Conservation (phyloP, 2,329 filamentous ascomycete genomes). For the Fusarium buxicola region DNA sequence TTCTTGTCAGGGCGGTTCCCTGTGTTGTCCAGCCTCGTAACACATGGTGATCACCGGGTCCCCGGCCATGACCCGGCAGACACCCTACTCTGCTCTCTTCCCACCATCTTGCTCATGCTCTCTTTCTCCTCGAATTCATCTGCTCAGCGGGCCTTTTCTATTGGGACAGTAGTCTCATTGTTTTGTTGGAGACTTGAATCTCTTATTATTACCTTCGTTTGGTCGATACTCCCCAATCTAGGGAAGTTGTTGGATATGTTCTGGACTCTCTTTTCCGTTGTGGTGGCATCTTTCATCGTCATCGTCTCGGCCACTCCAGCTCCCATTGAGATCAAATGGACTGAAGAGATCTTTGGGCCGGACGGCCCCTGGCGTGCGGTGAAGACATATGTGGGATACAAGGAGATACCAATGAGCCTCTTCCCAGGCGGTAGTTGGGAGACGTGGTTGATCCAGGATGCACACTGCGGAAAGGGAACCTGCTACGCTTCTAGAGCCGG, state of each 20-base stretch:
- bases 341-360: constrained; percentile 7
- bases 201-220: background rate
- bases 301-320: background rate
- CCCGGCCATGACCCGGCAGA: too few relatives aligned
- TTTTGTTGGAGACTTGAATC: too few relatives aligned
- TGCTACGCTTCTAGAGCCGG: constrained; percentile 16
- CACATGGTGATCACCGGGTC: too few relatives aligned
- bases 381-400: background rate
- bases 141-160: background rate
- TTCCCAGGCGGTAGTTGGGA: constrained; percentile 14
- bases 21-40: too few relatives aligned
- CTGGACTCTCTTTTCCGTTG: background rate
- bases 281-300: background rate
- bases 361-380: constrained; percentile 16
- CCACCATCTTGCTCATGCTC: background rate
- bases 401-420: background rate
- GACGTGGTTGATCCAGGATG: constrained; percentile 11
- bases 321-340: constrained; percentile 11
- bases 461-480: background rate
- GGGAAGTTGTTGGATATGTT: background rate
- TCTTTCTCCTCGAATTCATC: background rate
- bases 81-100: background rate
- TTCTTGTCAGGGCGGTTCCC: too few relatives aligned
- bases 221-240: background rate
- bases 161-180: too few relatives aligned